Evolutionary conservation across 1,139 yeast genomes (phyloP).

Genomic region (Magnusiomyces suaveolens): DNA sequence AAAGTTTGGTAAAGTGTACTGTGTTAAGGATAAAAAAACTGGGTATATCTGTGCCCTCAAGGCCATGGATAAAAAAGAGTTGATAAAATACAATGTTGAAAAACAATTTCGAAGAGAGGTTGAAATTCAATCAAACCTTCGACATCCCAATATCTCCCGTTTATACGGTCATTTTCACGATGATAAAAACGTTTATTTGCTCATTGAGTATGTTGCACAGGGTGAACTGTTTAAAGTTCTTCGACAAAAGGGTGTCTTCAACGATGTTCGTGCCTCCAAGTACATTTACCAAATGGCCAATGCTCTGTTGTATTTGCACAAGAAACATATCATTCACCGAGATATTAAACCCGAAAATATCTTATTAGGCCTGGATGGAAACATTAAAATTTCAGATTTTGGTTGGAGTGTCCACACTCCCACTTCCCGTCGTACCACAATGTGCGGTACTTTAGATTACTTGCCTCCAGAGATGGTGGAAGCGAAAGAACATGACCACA

Average conservation of each 20-base stretch:
- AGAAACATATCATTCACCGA: constrained; percentile 73
- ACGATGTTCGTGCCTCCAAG: constrained; percentile 62
- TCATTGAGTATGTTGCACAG: constrained; percentile 73
- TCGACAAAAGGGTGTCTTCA: constrained; percentile 54
- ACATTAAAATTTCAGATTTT: constrained; percentile 78
- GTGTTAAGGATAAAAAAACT: constrained; percentile 64
- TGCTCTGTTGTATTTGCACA: constrained; percentile 68
- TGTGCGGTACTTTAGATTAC: constrained; percentile 93
- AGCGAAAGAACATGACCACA: constrained; percentile 63
- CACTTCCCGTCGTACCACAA: constrained; percentile 52
- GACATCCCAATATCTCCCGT: constrained; percentile 69
- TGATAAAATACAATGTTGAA: constrained; percentile 68
- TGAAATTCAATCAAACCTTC: constrained; percentile 70
- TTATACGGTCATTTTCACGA: constrained; percentile 83
- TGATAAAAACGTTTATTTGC: constrained; percentile 62
- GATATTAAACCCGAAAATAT: constrained; percentile 92
- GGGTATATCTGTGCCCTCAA: constrained; percentile 85
- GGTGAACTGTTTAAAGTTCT: constrained; percentile 80
- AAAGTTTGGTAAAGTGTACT: constrained; percentile 84
- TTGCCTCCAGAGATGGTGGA: constrained; percentile 94
- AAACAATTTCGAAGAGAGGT: constrained; percentile 83
- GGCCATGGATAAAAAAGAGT: constrained; percentile 77
- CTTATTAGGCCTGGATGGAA: constrained; percentile 60
- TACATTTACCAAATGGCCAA: constrained; percentile 76
- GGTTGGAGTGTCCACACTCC: constrained; percentile 88